Conservation (phyloP, 202 grass and related monocot species). For the Miscanthus sacchariflorus region DNA sequence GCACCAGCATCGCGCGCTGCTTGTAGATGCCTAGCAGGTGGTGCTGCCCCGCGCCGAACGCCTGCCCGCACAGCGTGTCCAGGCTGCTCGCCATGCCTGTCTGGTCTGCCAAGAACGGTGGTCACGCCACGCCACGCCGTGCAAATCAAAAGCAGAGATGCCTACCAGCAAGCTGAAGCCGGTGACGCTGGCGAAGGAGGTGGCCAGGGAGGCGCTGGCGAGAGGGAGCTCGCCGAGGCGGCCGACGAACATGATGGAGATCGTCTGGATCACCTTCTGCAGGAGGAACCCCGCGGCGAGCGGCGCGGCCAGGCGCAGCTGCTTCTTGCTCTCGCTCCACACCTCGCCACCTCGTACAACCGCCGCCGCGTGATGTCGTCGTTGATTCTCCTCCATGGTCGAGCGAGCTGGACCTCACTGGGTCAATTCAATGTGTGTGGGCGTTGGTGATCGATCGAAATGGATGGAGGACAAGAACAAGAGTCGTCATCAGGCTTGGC, state of each 20-base stretch:
- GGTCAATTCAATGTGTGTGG: too few relatives aligned
- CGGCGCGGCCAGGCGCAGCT: slow-evolving; percentile 36
- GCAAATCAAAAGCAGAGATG: too few relatives aligned
- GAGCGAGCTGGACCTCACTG: not conserved
- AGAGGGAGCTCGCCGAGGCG: slow-evolving; percentile 39
- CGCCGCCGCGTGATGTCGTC: not conserved
- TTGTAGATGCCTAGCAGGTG: slow-evolving; percentile 57
- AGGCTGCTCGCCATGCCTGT: slow-evolving; percentile 51
- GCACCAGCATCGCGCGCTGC: slow-evolving; percentile 69
- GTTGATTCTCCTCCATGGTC: not conserved
- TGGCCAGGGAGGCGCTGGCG: slow-evolving; percentile 43
- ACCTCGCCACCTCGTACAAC: not conserved
- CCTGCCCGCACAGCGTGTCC: slow-evolving; percentile 62
- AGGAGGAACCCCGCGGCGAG: slow-evolving; percentile 35
- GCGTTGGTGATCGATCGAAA: not conserved
- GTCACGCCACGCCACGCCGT: not conserved
- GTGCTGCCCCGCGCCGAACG: slow-evolving; percentile 53
- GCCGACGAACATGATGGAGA: slow-evolving; percentile 48
- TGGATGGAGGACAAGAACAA: not conserved
- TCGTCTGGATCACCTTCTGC: slow-evolving; percentile 12
- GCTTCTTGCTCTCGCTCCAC: slow-evolving; percentile 17
- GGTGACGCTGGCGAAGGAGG: slow-evolving; percentile 35
- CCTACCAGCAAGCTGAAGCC: slow-evolving; percentile 36
- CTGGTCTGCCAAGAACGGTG: not conserved
- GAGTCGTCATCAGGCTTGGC: not conserved